Percentiles rank a stretch among this genome's conserved stretches.
Conservation (phyloP, 2,329 filamentous ascomycete species). For the Monosporascus sp. region DNA sequence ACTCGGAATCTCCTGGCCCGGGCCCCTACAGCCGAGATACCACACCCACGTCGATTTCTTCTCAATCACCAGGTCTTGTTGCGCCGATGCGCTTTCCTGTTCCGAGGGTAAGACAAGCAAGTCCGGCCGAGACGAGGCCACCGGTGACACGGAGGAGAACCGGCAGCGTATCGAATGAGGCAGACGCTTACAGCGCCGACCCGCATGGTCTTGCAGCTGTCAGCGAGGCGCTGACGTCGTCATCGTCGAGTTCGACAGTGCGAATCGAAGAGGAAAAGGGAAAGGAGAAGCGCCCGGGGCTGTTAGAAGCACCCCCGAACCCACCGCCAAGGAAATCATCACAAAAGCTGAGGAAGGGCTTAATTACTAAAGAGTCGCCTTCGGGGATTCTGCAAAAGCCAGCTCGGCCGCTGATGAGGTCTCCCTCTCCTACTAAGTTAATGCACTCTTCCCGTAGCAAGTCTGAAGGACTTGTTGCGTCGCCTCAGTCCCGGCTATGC, state of each 20-base stretch:
- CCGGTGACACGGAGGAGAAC: slow-evolving; percentile 55
- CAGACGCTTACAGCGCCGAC: slow-evolving; percentile 40
- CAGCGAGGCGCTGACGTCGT: slow-evolving; percentile 65
- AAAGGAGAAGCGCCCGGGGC: slow-evolving; percentile 38
- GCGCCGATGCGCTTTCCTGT: slow-evolving; percentile 41
- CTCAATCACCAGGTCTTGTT: slow-evolving; percentile 62
- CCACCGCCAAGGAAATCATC: slow-evolving; percentile 60
- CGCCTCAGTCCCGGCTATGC: slow-evolving; percentile 28
- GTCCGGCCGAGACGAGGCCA: slow-evolving; percentile 51
- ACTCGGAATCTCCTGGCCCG: slow-evolving; percentile 65
- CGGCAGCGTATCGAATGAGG: slow-evolving; percentile 49
- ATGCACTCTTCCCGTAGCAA: slow-evolving; percentile 19
- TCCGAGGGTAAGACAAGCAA: slow-evolving; percentile 48
- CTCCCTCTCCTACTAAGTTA: slow-evolving; percentile 29
- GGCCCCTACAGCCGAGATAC: slow-evolving; percentile 71
- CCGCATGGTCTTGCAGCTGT: slow-evolving; percentile 58
- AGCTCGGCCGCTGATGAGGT: slow-evolving; percentile 22
- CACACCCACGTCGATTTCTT: slow-evolving; percentile 72
- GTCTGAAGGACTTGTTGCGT: slow-evolving; percentile 20
- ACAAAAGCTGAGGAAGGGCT: slow-evolving; percentile 42
- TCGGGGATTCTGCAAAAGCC: slow-evolving; percentile 31
- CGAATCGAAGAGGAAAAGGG: slow-evolving; percentile 45
- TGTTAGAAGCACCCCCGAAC: slow-evolving; percentile 50
- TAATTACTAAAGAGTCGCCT: slow-evolving; percentile 33
- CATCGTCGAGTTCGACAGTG: slow-evolving; percentile 66